Base-by-base conservation (phyloP, 2,329 filamentous ascomycete genomes). In the Phoma sp. region DNA sequence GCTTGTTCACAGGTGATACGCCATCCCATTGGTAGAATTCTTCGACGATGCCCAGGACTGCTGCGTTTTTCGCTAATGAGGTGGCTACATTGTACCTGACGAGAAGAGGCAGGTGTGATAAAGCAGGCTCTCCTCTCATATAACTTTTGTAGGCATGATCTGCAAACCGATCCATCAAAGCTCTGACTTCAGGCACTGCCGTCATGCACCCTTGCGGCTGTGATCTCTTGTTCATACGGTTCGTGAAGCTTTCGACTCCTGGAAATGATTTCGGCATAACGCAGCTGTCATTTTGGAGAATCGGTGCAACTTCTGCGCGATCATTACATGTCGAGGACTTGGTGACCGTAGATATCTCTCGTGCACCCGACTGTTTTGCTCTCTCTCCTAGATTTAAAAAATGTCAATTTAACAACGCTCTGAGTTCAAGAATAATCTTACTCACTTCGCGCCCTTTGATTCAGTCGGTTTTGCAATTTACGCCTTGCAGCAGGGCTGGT, bases 391-490 rank as follows among this genome's bases (percentile, higher is more conserved):
- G 30, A 6, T 33, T n/a, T n/a, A n/a, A n/a, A n/a, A n/a, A n/a
- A n/a, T n/a, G n/a, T n/a, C n/a, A n/a, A n/a, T n/a, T n/a, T n/a
- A n/a, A n/a, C n/a, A n/a, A n/a, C n/a, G n/a, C n/a, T n/a, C n/a
- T n/a, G n/a, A n/a, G n/a, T n/a, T 4, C 13, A 33, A n/a, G 32
- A 11, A 13, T 5, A 13, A 11, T n/a, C 4, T 11, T 22, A 60
- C 53, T 47, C 14, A 58, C 56, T 57, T 24, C 54, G 52, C 22
- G 56, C 49, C 47, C 62, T 49, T 18, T 66, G 58, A 36, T 65
- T 66, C 22, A 65, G 32, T 11, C 63, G 51, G 39, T 66, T 66
- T 36, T 65, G 60, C 32, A 66, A 23, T 36, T 58, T 64, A 33
- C 58, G 57, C 14, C 63, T 55, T 38, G 58, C 56, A 1, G 35